These are phyloP conservation scores for Sanghuangporus sanghuang DNA, from an alignment of 1,284 basidiomycete genomes.

Conservation along the genomic window DNA sequence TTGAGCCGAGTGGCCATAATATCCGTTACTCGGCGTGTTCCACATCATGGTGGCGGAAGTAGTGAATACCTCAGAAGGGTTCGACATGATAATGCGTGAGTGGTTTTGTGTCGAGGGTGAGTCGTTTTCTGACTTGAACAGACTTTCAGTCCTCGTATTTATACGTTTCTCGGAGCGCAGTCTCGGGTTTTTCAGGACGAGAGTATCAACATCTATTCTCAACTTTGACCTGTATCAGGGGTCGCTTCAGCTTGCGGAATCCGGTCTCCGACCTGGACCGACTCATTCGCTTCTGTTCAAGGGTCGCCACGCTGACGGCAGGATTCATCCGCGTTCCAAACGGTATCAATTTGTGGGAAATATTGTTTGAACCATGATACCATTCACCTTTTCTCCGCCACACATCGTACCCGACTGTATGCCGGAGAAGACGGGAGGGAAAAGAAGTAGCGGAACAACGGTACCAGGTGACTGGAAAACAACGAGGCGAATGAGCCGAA, in stretches of 20 bases:
- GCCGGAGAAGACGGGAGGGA: neutral
- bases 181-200: neutral
- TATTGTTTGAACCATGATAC: neutral
- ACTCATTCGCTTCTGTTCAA: neutral
- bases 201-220: neutral
- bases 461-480: neutral
- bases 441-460: neutral
- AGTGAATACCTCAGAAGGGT: neutral
- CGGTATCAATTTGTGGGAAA: conserved; percentile 3
- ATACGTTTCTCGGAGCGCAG: neutral
- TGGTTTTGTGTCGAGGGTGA: neutral
- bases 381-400: neutral
- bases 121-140: neutral
- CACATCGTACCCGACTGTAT: neutral
- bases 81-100: neutral
- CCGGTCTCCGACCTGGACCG: conserved; percentile 1
- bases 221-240: neutral
- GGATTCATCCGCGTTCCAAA: neutral
- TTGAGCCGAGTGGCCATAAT: neutral
- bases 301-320: conserved; percentile 4
- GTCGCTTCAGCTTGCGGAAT: neutral
- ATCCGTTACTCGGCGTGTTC: neutral
- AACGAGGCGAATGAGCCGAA: neutral
- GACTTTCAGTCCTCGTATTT: conserved; percentile 1
- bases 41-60: neutral